Base-by-base conservation (phyloP, 2,329 filamentous ascomycete species). In the Colletotrichum musicola region DNA sequence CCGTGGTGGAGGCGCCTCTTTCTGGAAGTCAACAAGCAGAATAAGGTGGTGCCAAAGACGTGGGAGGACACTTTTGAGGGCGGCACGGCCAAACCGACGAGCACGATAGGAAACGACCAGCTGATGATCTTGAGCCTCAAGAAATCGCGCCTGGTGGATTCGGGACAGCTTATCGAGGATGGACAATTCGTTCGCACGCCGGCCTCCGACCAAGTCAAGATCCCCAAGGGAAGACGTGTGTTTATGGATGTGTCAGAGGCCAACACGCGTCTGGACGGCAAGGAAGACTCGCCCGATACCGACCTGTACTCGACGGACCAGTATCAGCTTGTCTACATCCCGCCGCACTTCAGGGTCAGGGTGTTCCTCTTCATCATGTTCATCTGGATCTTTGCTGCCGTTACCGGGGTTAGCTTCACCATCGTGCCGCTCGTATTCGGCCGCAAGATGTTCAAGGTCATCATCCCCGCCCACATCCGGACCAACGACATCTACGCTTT, bases 401-500 rank as follows among this genome's bases (percentile, higher is more conserved):
- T 92, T 13, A 97, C 93, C 0, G 96, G 96, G 25, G 89, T 98
- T 66, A 89, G 91, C 72, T 89, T 93, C 71, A 98, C 96, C 1
- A 91, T 99, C 70, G 82, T 97, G 0, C 97, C 96, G 0, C 86
- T 99, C 4, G 85, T 97, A 6, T 89, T 97, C 75, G 96, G 96
- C 2, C 92, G 96, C 30, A 86, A 85, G 65, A 85, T 98, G 70
- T 93, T 98, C 76, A 89, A 90, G 54, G 82, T 86, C 30, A 81
- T 95, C 40, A 89, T 97, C 49, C 93, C 94, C 4, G 81, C 85
- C 0, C 86, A 92, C 70, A 87, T 93, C 55, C 88, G 88, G 47
- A 92, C 95, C 76, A 99, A 98, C 79, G 96, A 99, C 78, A 92
- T 99, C 27, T 98, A 99, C 75, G 95, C 96, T 13, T 97, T 98